These are phyloP conservation scores for Magnaporthiopsis incrustans DNA, from an alignment of 2,329 filamentous ascomycete species.

Conservation along the genomic window DNA sequence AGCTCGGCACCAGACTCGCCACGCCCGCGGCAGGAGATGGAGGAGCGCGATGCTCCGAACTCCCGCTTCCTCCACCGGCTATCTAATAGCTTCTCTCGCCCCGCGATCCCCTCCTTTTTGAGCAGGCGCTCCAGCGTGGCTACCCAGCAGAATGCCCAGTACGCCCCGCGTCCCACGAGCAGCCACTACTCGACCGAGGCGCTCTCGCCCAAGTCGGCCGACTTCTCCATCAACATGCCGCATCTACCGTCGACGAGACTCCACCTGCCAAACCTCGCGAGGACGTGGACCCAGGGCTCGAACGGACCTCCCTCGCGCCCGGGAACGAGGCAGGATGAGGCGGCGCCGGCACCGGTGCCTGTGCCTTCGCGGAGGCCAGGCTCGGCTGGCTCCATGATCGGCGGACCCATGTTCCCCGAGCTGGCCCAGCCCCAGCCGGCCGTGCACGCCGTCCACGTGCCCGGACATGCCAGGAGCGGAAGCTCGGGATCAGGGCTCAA, in stretches of 20 bases:
- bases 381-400: neutral
- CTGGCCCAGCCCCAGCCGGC: conserved; percentile 13
- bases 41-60: conserved; percentile 16
- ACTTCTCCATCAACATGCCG: conserved; percentile 28
- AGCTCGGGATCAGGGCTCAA: conserved; percentile 20
- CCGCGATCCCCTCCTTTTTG: conserved; percentile 21
- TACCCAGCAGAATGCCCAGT: neutral
- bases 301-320: conserved; percentile 21
- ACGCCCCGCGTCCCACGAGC: conserved; percentile 16
- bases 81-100: conserved; percentile 15
- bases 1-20: conserved; percentile 8
- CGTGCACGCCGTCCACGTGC: conserved; percentile 13
- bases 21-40: conserved; percentile 17
- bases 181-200: conserved; percentile 12
- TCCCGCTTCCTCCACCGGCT: conserved; percentile 20
- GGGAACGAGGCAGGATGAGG: conserved; percentile 3
- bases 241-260: conserved; percentile 32
- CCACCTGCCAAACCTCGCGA: conserved; percentile 31
- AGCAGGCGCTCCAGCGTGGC: conserved; percentile 10
- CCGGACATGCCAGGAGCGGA: conserved; percentile 7
- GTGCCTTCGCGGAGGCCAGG: neutral
- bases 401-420: conserved; percentile 2
- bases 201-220: conserved; percentile 39
- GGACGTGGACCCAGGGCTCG: conserved; percentile 29
- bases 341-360: neutral